phyloP scores from a whole-genome alignment of 441 rosid genomes.

The Eruca vesicaria region DNA sequence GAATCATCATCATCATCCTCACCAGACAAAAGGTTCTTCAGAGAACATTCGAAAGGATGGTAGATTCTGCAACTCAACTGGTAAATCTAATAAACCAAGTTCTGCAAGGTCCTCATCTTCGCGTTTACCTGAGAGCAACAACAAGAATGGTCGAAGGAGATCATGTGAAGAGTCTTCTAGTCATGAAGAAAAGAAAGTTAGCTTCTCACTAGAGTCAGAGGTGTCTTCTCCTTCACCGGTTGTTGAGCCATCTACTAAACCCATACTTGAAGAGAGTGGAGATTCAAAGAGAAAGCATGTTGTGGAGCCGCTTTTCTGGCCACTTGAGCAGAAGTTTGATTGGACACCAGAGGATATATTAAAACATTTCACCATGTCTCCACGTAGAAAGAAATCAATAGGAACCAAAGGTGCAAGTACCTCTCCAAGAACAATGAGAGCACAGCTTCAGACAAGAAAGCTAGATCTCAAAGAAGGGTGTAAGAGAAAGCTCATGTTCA shows the following conservation, averaged over 20 bases:
- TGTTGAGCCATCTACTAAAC: not conserved
- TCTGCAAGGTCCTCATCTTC: conserved; percentile 4
- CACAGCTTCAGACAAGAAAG: conserved; percentile 20
- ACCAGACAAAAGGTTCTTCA: not conserved
- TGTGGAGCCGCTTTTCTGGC: conserved; percentile 62
- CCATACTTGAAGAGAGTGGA: conserved; percentile 23
- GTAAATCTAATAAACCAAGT: not conserved
- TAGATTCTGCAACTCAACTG: not conserved
- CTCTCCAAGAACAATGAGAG: conserved; percentile 11
- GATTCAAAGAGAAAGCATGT: conserved; percentile 21
- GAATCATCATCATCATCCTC: not conserved
- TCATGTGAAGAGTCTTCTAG: conserved; percentile 20
- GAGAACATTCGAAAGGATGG: conserved; percentile 13
- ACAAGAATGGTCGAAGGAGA: conserved; percentile 16
- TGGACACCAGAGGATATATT: conserved; percentile 46
- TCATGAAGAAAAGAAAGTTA: conserved; percentile 19
- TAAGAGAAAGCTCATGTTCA: conserved; percentile 30
- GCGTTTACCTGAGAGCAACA: not conserved
- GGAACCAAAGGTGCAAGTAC: not conserved
- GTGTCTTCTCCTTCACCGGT: not conserved
- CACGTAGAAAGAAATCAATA: conserved; percentile 32
- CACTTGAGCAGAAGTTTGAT: conserved; percentile 41
- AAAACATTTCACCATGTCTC: conserved; percentile 55
- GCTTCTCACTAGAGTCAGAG: conserved; percentile 3
- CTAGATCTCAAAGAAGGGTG: conserved; percentile 25